phyloP scores from a whole-genome alignment of 2,329 filamentous ascomycete genomes.

The Zalaria obscura region DNA sequence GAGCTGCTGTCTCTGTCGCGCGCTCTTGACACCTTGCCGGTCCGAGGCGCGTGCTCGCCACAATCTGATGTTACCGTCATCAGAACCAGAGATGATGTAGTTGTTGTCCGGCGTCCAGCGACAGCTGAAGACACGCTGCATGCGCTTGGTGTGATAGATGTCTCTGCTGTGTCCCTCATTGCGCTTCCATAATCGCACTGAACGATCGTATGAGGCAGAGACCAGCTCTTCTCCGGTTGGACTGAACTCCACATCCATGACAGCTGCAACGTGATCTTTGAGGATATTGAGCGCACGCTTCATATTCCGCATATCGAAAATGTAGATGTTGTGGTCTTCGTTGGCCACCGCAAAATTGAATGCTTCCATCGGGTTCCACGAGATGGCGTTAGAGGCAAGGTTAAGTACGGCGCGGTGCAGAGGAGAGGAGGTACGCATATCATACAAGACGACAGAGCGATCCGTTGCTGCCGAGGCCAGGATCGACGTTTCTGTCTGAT shows the following conservation, averaged over 20 bases:
- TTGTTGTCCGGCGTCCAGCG: conserved; percentile 79
- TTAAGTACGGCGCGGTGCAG: conserved; percentile 68
- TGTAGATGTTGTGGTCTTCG: conserved; percentile 84
- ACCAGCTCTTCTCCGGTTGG: conserved; percentile 91
- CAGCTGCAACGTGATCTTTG: conserved; percentile 78
- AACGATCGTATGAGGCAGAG: conserved; percentile 77
- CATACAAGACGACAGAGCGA: conserved; percentile 77
- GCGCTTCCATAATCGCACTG: conserved; percentile 71
- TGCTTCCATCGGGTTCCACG: conserved; percentile 94
- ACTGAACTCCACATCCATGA: conserved; percentile 93
- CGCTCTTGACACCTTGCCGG: conserved; percentile 71
- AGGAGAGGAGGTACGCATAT: conserved; percentile 74
- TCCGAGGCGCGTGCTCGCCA: conserved; percentile 82
- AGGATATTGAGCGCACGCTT: conserved; percentile 77
- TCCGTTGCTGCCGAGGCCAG: conserved; percentile 77
- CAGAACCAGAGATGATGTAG: conserved; percentile 79
- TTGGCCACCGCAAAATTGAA: conserved; percentile 90
- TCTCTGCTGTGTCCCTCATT: conserved; percentile 75
- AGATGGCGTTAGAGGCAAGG: conserved; percentile 68
- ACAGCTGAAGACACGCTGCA: conserved; percentile 84
- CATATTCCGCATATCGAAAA: conserved; percentile 92
- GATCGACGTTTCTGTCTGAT: conserved; percentile 85
- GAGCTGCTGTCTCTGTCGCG: conserved; percentile 70
- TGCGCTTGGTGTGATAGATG: conserved; percentile 93
- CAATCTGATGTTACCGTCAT: conserved; percentile 81